Evolutionary conservation across 106 monocot species (phyloP), one percentile per base, ranked within the genome.

Genomic region (Dioscorea alata): DNA sequence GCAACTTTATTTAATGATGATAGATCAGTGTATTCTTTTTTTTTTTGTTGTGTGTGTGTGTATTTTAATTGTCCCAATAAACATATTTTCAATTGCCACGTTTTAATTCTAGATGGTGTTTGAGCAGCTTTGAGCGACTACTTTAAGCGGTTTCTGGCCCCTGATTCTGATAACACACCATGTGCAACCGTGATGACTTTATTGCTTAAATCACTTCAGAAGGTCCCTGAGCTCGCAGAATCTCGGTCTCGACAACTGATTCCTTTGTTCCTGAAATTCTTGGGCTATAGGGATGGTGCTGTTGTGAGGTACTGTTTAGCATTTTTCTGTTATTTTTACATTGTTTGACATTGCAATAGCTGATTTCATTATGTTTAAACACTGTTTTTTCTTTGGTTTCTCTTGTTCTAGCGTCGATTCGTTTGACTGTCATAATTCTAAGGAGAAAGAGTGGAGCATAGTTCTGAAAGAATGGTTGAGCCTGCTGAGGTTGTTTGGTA

Each of bases 381-480:
- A 42, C 68, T 24, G 12, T 57, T 24, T 63, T 23, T 50, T 13
- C 25, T 64, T 35, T 58, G 8, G 10, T 74, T 23, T 28, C 65
- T 65, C 2, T 61, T 28, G 62, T 74, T 68, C 13, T 78, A 90
- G 87, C 71, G 81, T 78, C 57, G 76, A 76, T 50, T 69, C 73
- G 31, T 87, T 80, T 79, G 65, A 13, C 20, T 12, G 56, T 19
- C 59, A 75, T 22, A 57, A 54, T 24, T 83, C 80, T 70, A 81
- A 74, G 56, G 69, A 75, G 54, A 85, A 83, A 68, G 90, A 87
- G 20, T 90, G 90, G 89, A 85, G 74, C 57, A 60, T 50, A 42
- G 66, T 90, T 72, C 80, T 90, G 50, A 85, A 82, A 72, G 97
- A 92, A 69, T 99, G 97, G 97, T 67, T 99, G 63, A 77, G 85